A percentile compares a stretch with the other conserved stretches of the same genome.
These are phyloP conservation scores for Trichomonascaceae sp. DNA, from an alignment of 1,139 yeast genomes.

Conservation along the genomic window DNA sequence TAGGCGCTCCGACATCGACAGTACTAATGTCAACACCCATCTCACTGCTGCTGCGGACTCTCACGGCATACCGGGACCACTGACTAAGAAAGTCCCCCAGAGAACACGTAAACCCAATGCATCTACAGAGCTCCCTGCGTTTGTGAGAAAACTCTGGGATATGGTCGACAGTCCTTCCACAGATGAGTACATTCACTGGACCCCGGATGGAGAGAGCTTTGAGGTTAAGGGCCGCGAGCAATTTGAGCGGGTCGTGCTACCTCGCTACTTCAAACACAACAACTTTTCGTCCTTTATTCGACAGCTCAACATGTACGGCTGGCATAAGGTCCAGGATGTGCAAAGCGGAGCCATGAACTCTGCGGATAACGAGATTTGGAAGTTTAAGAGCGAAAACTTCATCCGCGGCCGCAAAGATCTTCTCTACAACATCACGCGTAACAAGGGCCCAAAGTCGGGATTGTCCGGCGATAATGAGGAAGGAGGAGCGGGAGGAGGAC, in stretches of 20 bases:
- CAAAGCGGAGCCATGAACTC: conserved; percentile 47
- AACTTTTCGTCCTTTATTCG: conserved; percentile 93
- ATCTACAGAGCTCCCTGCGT: conserved; percentile 26
- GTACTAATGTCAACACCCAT: too few species aligned
- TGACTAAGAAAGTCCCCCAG: neutral
- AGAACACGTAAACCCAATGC: neutral
- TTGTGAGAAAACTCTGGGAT: conserved; percentile 85
- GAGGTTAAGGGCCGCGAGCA: conserved; percentile 75
- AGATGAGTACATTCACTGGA: conserved; percentile 66
- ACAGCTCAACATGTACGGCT: conserved; percentile 94
- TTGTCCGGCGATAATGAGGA: conserved; percentile 30
- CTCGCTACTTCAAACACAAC: conserved; percentile 86
- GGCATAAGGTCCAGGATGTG: conserved; percentile 88
- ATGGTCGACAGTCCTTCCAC: conserved; percentile 81
- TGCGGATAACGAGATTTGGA: conserved; percentile 47
- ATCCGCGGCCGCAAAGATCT: conserved; percentile 57
- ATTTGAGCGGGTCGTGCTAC: conserved; percentile 73
- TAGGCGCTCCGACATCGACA: too few species aligned
- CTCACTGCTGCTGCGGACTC: too few species aligned
- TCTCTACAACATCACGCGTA: conserved; percentile 53
- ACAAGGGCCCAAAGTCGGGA: conserved; percentile 26
- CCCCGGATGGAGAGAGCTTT: conserved; percentile 71
- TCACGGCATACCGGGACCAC: too few species aligned
- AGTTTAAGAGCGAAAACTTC: conserved; percentile 74
- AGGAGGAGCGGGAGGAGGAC: too few species aligned